phyloP scores from a whole-genome alignment of 1,284 basidiomycete genomes.

The Sporisorium scitamineum region DNA sequence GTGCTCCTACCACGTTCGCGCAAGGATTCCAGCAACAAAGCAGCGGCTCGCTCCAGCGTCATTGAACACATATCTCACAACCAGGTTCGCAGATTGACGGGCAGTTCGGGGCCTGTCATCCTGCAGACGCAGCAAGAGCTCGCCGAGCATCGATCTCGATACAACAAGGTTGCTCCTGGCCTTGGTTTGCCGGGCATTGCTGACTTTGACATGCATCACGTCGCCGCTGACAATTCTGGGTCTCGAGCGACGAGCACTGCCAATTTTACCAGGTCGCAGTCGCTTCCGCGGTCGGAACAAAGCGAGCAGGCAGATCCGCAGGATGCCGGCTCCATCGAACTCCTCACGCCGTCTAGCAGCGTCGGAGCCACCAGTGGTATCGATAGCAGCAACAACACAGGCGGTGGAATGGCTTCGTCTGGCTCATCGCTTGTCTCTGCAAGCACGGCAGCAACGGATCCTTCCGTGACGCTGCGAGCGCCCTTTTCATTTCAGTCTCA shows the following conservation, averaged over 20 bases:
- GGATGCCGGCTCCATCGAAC: conserved; percentile 5
- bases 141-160: conserved; percentile 27
- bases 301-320: neutral
- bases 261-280: neutral
- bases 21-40: conserved; percentile 10
- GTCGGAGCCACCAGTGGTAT: neutral
- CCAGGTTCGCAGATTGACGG: conserved; percentile 31
- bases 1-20: conserved; percentile 23
- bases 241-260: neutral
- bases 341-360: conserved; percentile 1
- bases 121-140: conserved; percentile 30
- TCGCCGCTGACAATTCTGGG: neutral
- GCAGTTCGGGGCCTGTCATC: conserved; percentile 22
- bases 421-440: conserved; percentile 28
- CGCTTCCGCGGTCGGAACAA: neutral
- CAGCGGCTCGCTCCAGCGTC: conserved; percentile 24
- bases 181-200: conserved; percentile 16
- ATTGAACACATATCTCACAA: conserved; percentile 47
- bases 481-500: conserved; percentile 40
- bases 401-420: conserved; percentile 18
- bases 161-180: conserved; percentile 14
- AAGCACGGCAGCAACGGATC: conserved; percentile 16
- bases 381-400: conserved; percentile 9
- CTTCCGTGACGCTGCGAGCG: conserved; percentile 8
- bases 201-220: conserved; percentile 13